phyloP scores from a whole-genome alignment of 2,329 filamentous ascomycete genomes.

The Neopestalotiopsis sp. region DNA sequence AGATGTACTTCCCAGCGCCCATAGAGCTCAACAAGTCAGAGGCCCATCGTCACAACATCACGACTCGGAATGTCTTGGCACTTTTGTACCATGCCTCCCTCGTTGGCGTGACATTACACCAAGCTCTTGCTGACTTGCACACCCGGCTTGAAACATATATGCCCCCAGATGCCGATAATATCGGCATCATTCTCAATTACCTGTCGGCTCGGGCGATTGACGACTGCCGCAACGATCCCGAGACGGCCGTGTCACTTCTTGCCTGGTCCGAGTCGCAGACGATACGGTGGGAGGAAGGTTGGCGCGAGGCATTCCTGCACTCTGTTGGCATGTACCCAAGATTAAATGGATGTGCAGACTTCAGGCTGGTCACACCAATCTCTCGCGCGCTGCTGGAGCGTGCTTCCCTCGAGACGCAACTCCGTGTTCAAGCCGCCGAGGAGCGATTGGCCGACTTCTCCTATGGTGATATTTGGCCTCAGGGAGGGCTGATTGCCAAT shows the following conservation, averaged over 20 bases:
- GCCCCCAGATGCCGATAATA: slow-evolving; percentile 60
- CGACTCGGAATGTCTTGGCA: slow-evolving; percentile 73
- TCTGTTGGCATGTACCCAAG: slow-evolving; percentile 66
- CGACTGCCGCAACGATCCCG: slow-evolving; percentile 66
- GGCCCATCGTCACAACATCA: slow-evolving; percentile 64
- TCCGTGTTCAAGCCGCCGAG: slow-evolving; percentile 67
- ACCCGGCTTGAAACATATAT: slow-evolving; percentile 64
- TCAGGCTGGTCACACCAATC: slow-evolving; percentile 62
- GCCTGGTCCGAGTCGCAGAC: slow-evolving; percentile 69
- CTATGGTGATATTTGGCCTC: slow-evolving; percentile 66
- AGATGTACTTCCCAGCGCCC: slow-evolving; percentile 68
- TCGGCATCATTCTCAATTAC: slow-evolving; percentile 66
- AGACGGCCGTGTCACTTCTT: slow-evolving; percentile 65
- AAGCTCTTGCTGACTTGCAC: slow-evolving; percentile 68
- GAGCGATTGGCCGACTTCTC: slow-evolving; percentile 65
- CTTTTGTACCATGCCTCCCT: slow-evolving; percentile 68
- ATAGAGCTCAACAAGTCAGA: slow-evolving; percentile 51
- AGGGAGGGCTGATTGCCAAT: slow-evolving; percentile 34
- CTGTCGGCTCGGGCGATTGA: slow-evolving; percentile 65
- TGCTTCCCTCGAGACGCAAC: slow-evolving; percentile 65
- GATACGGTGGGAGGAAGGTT: slow-evolving; percentile 70
- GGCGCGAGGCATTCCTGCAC: slow-evolving; percentile 71
- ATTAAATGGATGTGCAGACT: slow-evolving; percentile 61
- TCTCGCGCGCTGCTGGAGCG: slow-evolving; percentile 68
- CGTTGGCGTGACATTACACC: slow-evolving; percentile 67